Evolutionary conservation across 2,329 filamentous ascomycete species (phyloP).

Genomic region (Pestalotiopsis sp.): DNA sequence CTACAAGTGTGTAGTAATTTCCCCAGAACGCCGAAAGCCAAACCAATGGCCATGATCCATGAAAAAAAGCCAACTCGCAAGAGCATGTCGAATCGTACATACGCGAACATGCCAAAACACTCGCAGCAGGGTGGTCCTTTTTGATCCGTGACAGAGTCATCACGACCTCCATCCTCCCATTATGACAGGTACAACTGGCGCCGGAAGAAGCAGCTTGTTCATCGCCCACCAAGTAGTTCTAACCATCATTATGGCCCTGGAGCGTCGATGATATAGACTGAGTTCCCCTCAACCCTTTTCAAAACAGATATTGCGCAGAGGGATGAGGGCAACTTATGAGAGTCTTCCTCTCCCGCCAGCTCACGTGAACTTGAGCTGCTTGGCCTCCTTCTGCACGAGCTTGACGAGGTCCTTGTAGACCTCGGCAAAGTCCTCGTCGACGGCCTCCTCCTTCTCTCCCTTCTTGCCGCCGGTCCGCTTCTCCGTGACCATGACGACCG

Average conservation of each 20-base stretch:
- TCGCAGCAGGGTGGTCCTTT: not conserved
- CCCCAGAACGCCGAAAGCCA: constrained; percentile 16
- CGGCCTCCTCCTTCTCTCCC: constrained; percentile 44
- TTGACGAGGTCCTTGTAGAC: constrained; percentile 67
- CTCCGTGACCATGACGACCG: constrained; percentile 86
- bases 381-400: constrained; percentile 65
- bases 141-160: not conserved
- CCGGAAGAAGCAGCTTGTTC: not conserved
- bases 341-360: constrained; percentile 20
- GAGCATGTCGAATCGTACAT: not conserved
- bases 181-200: not conserved
- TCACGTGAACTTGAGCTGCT: constrained; percentile 56
- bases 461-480: constrained; percentile 41
- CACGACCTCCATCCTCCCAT: not conserved
- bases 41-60: constrained; percentile 14
- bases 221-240: not conserved
- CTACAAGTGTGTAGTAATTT: constrained; percentile 10
- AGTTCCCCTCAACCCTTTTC: too few relatives aligned
- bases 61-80: not conserved
- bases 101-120: not conserved
- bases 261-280: not conserved
- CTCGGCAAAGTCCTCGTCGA: constrained; percentile 63
- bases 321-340: not conserved
- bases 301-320: not conserved
- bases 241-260: not conserved